These are phyloP conservation scores for Trichaptum fuscoviolaceum DNA, from an alignment of 768 basidiomycete genomes.

Conservation along the genomic window DNA sequence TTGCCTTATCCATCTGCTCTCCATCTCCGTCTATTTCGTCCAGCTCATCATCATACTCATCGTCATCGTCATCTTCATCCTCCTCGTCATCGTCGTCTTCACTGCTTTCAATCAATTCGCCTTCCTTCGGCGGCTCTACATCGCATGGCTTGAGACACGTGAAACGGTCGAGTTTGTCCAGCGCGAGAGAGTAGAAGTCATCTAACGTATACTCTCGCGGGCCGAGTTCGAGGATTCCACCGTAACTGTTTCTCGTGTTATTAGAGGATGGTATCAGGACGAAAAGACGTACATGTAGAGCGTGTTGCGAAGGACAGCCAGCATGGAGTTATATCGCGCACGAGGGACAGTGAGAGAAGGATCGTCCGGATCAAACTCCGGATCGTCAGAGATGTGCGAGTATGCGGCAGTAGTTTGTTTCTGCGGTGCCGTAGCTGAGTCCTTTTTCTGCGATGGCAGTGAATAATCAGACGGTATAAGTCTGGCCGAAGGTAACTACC, in stretches of 20 bases:
- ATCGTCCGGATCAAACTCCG: conserved; percentile 55
- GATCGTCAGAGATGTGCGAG: conserved; percentile 13
- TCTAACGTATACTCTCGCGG: conserved; percentile 84
- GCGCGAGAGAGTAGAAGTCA: conserved; percentile 74
- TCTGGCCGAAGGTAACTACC: neutral
- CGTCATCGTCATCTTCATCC: conserved; percentile 51
- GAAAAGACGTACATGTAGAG: conserved; percentile 66
- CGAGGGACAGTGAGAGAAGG: conserved; percentile 59
- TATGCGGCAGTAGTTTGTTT: neutral
- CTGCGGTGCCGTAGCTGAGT: neutral
- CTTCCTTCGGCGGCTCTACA: conserved; percentile 56
- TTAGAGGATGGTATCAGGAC: neutral
- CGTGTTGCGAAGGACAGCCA: conserved; percentile 77
- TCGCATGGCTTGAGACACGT: conserved; percentile 66
- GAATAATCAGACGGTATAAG: neutral
- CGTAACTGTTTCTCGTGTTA: conserved; percentile 48
- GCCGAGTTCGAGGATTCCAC: conserved; percentile 82
- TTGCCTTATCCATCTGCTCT: conserved; percentile 15
- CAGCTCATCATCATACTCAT: conserved; percentile 27
- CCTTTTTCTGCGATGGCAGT: neutral
- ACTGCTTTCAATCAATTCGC: conserved; percentile 56
- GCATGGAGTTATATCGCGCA: conserved; percentile 83
- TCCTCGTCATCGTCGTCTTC: conserved; percentile 57
- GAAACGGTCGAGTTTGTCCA: conserved; percentile 83
- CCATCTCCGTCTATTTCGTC: conserved; percentile 20